Percentiles rank a stretch among this genome's conserved stretches.
These are phyloP conservation scores for Cryptococcus amylolentus DNA, from an alignment of 1,284 basidiomycete genomes.

Conservation along the genomic window DNA sequence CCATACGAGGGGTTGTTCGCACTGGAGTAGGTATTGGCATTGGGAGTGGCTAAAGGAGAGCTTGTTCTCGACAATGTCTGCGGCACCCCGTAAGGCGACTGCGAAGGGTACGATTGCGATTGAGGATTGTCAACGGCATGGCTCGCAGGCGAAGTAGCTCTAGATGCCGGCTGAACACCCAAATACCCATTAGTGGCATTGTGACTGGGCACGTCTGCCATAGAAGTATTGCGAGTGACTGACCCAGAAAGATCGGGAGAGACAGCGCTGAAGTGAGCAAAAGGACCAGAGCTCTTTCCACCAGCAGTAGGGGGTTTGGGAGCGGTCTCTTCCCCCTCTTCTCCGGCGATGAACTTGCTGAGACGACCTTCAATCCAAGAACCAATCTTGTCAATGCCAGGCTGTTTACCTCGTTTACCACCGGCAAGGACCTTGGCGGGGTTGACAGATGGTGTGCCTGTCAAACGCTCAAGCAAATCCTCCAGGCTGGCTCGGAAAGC, in stretches of 20 bases:
- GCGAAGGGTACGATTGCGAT: conserved; percentile 1
- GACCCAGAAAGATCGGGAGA: conserved; percentile 74
- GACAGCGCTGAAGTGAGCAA: conserved; percentile 91
- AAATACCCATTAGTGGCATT: conserved; percentile 13
- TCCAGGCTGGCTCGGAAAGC: conserved; percentile 72
- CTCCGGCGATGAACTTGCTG: conserved; percentile 94
- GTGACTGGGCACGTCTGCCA: conserved; percentile 21
- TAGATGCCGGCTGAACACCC: conserved; percentile 14
- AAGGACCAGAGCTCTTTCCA: conserved; percentile 64
- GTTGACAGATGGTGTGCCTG: conserved; percentile 69
- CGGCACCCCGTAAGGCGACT: conserved; percentile 12
- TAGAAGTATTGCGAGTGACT: conserved; percentile 33
- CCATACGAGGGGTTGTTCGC: no score
- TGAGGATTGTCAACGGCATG: neutral
- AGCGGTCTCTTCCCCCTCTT: conserved; percentile 53
- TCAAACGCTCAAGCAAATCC: conserved; percentile 74
- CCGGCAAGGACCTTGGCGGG: conserved; percentile 61
- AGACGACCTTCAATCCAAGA: conserved; percentile 92
- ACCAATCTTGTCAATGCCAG: conserved; percentile 86
- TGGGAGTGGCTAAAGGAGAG: neutral
- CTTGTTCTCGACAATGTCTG: neutral
- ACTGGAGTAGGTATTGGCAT: neutral
- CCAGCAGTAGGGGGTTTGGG: conserved; percentile 12
- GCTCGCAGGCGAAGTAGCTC: conserved; percentile 12
- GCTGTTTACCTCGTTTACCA: conserved; percentile 66